A percentile compares a stretch with the other conserved stretches of the same genome.
phyloP scores from a whole-genome alignment of 257 asterid genomes.

The Coffea eugenioides region DNA sequence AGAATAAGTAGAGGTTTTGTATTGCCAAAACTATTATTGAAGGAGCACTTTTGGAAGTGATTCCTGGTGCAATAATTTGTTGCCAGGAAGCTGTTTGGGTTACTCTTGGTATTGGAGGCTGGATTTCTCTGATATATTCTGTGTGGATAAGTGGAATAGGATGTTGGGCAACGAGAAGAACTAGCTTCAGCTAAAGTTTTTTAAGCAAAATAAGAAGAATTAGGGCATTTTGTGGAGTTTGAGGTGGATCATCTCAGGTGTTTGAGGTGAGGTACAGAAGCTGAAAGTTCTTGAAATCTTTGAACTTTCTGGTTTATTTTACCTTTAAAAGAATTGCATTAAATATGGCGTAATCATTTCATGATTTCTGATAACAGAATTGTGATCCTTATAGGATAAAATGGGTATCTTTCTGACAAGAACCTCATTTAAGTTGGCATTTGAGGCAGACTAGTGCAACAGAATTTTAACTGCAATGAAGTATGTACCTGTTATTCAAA shows the following conservation, averaged over 20 bases:
- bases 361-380: too few relatives aligned
- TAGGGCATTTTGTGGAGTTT: not conserved
- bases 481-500: not conserved
- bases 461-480: not conserved
- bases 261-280: not conserved
- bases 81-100: not conserved
- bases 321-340: not conserved
- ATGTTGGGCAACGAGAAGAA: not conserved
- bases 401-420: not conserved
- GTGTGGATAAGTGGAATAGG: not conserved
- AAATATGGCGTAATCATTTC: not conserved
- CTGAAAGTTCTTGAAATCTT: not conserved
- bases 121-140: not conserved
- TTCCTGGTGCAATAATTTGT: not conserved
- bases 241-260: not conserved
- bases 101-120: not conserved
- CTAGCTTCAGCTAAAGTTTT: not conserved
- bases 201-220: not conserved
- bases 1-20: not conserved
- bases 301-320: not conserved
- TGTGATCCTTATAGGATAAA: not conserved
- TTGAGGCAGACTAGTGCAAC: not conserved
- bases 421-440: not conserved
- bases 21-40: too few relatives aligned
- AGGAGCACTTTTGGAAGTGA: not conserved